Percentiles rank a stretch among this genome's conserved stretches.
Conservation (phyloP, 352 stramenopile species). For the Globisporangium okanoganense region DNA sequence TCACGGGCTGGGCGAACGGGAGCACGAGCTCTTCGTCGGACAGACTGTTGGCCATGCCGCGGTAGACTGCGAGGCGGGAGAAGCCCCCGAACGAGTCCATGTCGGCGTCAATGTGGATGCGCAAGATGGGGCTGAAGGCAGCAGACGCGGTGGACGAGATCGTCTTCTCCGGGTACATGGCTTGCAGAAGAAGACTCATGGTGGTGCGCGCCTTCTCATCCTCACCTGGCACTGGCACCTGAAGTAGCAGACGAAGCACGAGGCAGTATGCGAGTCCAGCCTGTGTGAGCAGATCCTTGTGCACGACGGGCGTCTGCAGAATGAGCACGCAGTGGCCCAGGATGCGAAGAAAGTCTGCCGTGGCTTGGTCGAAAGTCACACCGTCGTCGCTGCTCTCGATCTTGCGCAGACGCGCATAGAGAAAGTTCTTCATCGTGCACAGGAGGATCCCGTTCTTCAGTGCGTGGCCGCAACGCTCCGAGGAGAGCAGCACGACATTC, state of each 20-base stretch:
- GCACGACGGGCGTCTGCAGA: slow-evolving; percentile 62
- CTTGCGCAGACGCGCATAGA: slow-evolving; percentile 29
- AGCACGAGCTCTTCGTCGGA: slow-evolving; percentile 44
- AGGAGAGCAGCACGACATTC: slow-evolving; percentile 67
- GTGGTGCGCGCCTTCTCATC: slow-evolving; percentile 11
- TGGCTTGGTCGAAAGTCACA: not conserved
- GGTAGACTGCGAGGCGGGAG: slow-evolving; percentile 58
- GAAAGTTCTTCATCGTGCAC: slow-evolving; percentile 53
- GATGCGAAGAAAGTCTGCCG: slow-evolving; percentile 37
- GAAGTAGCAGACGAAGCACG: slow-evolving; percentile 51
- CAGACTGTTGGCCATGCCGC: slow-evolving; percentile 68
- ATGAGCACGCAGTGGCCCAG: slow-evolving; percentile 57
- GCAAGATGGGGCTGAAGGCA: slow-evolving; percentile 1
- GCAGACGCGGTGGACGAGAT: not conserved
- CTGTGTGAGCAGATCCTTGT: slow-evolving; percentile 80
- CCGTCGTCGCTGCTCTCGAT: slow-evolving; percentile 10
- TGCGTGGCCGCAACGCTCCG: slow-evolving; percentile 63
- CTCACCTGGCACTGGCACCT: slow-evolving; percentile 14
- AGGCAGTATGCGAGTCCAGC: slow-evolving; percentile 66
- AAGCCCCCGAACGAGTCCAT: slow-evolving; percentile 41
- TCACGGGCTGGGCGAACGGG: slow-evolving; percentile 11
- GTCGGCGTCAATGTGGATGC: slow-evolving; percentile 38
- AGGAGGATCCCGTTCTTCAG: slow-evolving; percentile 73
- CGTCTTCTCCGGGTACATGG: slow-evolving; percentile 30
- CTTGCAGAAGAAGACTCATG: slow-evolving; percentile 30